Conservation (phyloP, 768 basidiomycete species). For the Suillus hirtellus region DNA sequence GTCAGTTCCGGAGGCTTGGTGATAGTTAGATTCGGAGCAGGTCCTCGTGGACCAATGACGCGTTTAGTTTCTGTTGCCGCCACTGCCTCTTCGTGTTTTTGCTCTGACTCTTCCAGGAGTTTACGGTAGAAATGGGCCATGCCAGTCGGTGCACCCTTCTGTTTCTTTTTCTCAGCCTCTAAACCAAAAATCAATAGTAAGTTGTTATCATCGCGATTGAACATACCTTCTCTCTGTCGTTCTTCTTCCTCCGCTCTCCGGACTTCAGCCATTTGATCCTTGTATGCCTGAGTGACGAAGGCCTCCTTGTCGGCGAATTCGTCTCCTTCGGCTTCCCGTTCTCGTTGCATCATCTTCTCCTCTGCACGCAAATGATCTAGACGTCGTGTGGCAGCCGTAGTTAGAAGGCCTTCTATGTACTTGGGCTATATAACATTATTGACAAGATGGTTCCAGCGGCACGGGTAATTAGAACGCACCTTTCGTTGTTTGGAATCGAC, state of each 20-base stretch:
- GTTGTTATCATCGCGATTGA: background rate
- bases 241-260: constrained; percentile 93
- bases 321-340: constrained; percentile 91
- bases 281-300: constrained; percentile 98
- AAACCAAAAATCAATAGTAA: constrained; percentile 1
- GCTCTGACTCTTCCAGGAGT: constrained; percentile 75
- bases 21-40: constrained; percentile 70
- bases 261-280: constrained; percentile 93
- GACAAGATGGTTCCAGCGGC: constrained; percentile 14
- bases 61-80: constrained; percentile 64
- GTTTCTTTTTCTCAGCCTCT: constrained; percentile 62
- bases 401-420: constrained; percentile 81
- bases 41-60: constrained; percentile 62
- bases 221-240: constrained; percentile 79
- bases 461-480: constrained; percentile 41
- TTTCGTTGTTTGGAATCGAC: constrained; percentile 75
- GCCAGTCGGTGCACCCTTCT: constrained; percentile 63
- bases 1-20: constrained; percentile 66
- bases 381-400: constrained; percentile 82
- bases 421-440: constrained; percentile 64
- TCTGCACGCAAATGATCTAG: constrained; percentile 91
- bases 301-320: constrained; percentile 92
- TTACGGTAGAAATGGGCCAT: constrained; percentile 84
- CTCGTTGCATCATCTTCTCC: constrained; percentile 95
- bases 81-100: constrained; percentile 84